Base-by-base conservation (phyloP, 306 rosid species). In the Geum urbanum region DNA sequence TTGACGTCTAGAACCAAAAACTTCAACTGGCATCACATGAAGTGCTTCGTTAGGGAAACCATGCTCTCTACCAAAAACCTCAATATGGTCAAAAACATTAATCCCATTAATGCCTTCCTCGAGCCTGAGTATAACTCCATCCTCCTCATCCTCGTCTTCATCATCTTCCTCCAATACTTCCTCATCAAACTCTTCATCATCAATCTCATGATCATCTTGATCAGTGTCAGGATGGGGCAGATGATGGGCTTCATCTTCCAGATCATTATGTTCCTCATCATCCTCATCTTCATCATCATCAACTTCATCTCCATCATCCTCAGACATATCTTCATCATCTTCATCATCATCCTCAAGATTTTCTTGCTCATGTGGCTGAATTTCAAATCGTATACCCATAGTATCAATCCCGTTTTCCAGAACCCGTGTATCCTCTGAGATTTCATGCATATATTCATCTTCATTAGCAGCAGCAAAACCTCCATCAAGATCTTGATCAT, bases 41-140 rank as follows among this genome's bases (percentile, higher is more conserved):
- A 90, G 96, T 22, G 90, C 80, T 65, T 92, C 98, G 77, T 90
- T 92, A 49, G 92, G 84, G 81, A 88, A 92, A 79, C 82, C 83
- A 78, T 76, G 82, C 52, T 88, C 98, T 81, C 98, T 90, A 46
- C 98, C 96, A 76, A 92, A 82, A 64, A 88, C 94, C 88, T 92
- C 98, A 82, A 92, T 89, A 69, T 88, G 98, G 75, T 92, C 97
- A 82, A 90, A 85, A 27, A 92, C 97, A 81, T 92, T 90, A 69
- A 92, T 92, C 76, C 97, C 98, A 84, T 90, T 92, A 47, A 92
- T 92, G 60, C 98, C 98, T 86, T 92, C 98, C 85, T 92, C 98
- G 66, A 92, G 86, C 83, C 98, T 84, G 43, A 92, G 61, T 72
- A 92, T 88, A 56, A 92, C 98, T 70, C 92, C 97, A 79, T 92